A percentile compares a stretch with the other conserved stretches of the same genome.
These are phyloP conservation scores for Schwanniomyces yamadae DNA, from an alignment of 805 yeast genomes.

Conservation along the genomic window DNA sequence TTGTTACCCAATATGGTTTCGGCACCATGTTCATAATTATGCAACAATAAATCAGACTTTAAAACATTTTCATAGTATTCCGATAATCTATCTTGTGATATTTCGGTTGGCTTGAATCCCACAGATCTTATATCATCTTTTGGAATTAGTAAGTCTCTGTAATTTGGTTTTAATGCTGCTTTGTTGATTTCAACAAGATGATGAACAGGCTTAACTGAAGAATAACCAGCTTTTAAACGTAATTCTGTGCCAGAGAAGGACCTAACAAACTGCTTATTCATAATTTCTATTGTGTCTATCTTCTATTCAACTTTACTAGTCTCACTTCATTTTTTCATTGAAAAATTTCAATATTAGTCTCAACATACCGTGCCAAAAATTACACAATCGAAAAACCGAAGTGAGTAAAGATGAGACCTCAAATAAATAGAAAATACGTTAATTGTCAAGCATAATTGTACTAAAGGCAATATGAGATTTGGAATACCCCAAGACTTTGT, in stretches of 20 bases:
- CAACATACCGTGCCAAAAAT: not conserved
- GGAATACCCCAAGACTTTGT: conserved; percentile 27
- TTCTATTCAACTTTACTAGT: not conserved
- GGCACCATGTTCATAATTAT: conserved; percentile 70
- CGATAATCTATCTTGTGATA: conserved; percentile 74
- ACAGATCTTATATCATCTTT: conserved; percentile 79
- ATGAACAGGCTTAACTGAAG: conserved; percentile 88
- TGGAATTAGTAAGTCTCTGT: conserved; percentile 62
- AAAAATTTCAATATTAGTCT: conserved; percentile 3
- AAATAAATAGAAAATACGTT: not conserved
- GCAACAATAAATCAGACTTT: conserved; percentile 73
- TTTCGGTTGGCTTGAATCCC: conserved; percentile 68
- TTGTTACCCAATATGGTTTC: conserved; percentile 59
- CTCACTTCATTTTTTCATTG: conserved; percentile 2
- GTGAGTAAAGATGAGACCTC: conserved; percentile 2
- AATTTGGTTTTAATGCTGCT: conserved; percentile 69
- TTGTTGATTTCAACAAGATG: conserved; percentile 80
- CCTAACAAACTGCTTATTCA: conserved; percentile 26
- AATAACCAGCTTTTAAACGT: conserved; percentile 47
- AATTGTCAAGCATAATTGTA: not conserved
- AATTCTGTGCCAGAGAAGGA: conserved; percentile 44
- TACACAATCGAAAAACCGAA: not conserved
- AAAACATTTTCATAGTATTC: conserved; percentile 77
- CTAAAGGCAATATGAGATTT: conserved; percentile 20
- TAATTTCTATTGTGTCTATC: conserved; percentile 3